Evolutionary conservation across 2,329 filamentous ascomycete species (phyloP).

Genomic region (Dendrostoma leiphaemia): DNA sequence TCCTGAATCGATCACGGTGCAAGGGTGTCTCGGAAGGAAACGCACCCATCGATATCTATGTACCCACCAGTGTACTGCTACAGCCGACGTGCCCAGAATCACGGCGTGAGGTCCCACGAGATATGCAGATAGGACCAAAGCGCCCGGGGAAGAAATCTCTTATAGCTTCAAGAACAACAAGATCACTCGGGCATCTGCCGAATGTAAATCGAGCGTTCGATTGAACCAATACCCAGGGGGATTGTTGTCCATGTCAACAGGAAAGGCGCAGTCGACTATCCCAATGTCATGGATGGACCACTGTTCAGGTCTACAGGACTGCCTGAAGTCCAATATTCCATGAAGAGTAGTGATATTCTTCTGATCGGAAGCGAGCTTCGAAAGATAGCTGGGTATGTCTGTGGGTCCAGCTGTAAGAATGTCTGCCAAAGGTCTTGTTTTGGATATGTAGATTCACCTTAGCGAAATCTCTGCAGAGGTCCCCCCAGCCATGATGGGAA

Average conservation of each 20-base stretch:
- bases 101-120: too few relatives aligned
- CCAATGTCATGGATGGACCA: slow-evolving; percentile 57
- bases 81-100: slow-evolving; percentile 50
- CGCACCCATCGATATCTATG: slow-evolving; percentile 61
- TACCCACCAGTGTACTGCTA: too few relatives aligned
- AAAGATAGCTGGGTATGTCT: slow-evolving; percentile 55
- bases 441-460: slow-evolving; percentile 30
- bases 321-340: slow-evolving; percentile 55
- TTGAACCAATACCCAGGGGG: slow-evolving; percentile 54
- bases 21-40: slow-evolving; percentile 49
- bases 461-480: slow-evolving; percentile 34
- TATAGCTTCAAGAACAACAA: slow-evolving; percentile 59
- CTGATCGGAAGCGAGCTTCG: slow-evolving; percentile 55
- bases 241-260: slow-evolving; percentile 52
- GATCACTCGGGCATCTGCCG: slow-evolving; percentile 52
- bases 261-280: slow-evolving; percentile 53
- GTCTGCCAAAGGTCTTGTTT: slow-evolving; percentile 52
- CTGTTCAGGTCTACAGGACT: slow-evolving; percentile 47
- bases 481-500: slow-evolving; percentile 52
- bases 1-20: slow-evolving; percentile 40
- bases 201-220: slow-evolving; percentile 51
- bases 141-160: too few relatives aligned
- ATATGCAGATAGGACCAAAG: too few relatives aligned
- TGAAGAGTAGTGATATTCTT: slow-evolving; percentile 49
- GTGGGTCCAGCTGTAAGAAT: slow-evolving; percentile 52